Evolutionary conservation across 2,329 filamentous ascomycete species (phyloP).

Genomic region (Colletotrichum tanaceti): DNA sequence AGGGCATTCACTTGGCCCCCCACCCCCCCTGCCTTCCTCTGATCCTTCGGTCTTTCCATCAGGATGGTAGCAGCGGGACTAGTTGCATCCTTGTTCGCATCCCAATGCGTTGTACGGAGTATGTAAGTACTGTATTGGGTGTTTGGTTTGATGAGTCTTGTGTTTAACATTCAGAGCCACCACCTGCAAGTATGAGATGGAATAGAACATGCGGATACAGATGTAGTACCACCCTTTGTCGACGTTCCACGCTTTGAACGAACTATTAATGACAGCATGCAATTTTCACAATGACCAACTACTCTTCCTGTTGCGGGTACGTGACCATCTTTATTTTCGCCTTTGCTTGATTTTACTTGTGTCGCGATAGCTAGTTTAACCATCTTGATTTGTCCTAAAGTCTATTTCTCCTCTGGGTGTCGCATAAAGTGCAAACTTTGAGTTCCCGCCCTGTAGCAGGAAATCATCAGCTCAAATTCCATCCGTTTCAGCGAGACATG

Average conservation of each 20-base stretch:
- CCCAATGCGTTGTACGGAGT: slow-evolving; percentile 15
- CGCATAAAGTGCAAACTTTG: slow-evolving; percentile 7
- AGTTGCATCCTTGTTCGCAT: slow-evolving; percentile 22
- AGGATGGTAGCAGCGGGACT: slow-evolving; percentile 36
- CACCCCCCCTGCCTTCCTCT: slow-evolving; percentile 7
- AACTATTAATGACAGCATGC: neutral
- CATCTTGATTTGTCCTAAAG: neutral
- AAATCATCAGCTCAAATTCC: slow-evolving; percentile 26
- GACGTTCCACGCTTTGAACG: slow-evolving; percentile 1
- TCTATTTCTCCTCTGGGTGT: neutral
- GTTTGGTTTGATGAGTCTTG: no score
- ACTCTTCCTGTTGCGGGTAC: neutral
- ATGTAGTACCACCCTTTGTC: neutral
- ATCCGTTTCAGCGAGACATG: slow-evolving; percentile 31
- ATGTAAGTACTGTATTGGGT: no score
- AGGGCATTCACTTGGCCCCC: slow-evolving; percentile 27
- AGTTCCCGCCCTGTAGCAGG: slow-evolving; percentile 24
- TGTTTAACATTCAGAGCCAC: slow-evolving; percentile 11
- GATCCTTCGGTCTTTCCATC: slow-evolving; percentile 27
- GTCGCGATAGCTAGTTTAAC: slow-evolving; percentile 11
- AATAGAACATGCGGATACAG: neutral
- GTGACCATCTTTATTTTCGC: neutral
- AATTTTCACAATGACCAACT: neutral
- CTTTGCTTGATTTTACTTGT: slow-evolving; percentile 1
- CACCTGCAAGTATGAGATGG: neutral